Evolutionary conservation across 2,329 filamentous ascomycete species (phyloP).

Genomic region (Colletotrichum australisinense): DNA sequence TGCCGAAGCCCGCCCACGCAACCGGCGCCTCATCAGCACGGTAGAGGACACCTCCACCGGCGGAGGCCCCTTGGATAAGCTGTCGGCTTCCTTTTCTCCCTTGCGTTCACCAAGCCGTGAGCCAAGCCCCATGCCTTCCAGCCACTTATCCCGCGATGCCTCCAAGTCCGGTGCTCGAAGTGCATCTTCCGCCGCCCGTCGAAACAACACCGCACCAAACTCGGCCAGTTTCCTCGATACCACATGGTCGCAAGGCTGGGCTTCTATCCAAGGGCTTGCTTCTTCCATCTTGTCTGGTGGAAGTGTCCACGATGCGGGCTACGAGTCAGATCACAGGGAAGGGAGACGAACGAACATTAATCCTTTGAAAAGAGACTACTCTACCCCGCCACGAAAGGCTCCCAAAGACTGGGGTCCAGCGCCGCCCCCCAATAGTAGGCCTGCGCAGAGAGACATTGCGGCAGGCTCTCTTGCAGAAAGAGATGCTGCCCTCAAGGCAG

Average conservation of each 20-base stretch:
- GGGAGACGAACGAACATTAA: conserved; percentile 23
- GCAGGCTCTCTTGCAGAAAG: conserved; percentile 65
- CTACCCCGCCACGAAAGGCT: conserved; percentile 38
- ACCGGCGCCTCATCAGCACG: conserved; percentile 56
- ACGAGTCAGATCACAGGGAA: conserved; percentile 32
- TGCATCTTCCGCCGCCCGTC: conserved; percentile 7
- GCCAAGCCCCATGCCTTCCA: conserved; percentile 61
- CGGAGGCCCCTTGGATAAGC: conserved; percentile 44
- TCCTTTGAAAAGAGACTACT: conserved; percentile 29
- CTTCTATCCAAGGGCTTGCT: conserved; percentile 66
- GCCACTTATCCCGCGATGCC: conserved; percentile 39
- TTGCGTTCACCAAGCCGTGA: conserved; percentile 55
- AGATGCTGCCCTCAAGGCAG: conserved; percentile 65
- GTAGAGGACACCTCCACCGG: conserved; percentile 42
- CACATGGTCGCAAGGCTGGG: conserved; percentile 65
- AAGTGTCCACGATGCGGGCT: conserved; percentile 42
- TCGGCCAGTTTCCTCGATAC: conserved; percentile 58
- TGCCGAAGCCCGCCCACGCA: conserved; percentile 60
- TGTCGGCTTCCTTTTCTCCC: conserved; percentile 38
- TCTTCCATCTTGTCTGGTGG: conserved; percentile 53
- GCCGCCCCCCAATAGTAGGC: conserved; percentile 52
- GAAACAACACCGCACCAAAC: conserved; percentile 48
- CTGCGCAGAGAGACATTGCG: conserved; percentile 61
- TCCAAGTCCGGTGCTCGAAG: conserved; percentile 5
- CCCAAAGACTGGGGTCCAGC: conserved; percentile 61